Base-by-base conservation (phyloP, 768 basidiomycete species). In the Cyathus striatus region DNA sequence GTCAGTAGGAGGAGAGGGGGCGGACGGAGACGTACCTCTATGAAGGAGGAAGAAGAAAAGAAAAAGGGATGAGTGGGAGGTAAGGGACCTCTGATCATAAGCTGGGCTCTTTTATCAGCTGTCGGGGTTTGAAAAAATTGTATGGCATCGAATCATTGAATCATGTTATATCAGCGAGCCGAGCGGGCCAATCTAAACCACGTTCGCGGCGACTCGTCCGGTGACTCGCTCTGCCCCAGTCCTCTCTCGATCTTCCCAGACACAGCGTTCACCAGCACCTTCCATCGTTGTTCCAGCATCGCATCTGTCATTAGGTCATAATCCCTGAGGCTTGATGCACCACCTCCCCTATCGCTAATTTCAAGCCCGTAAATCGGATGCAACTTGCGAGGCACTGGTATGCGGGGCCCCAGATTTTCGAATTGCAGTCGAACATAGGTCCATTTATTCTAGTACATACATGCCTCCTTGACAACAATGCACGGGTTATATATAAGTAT, bases 51-150 rank as follows among this genome's bases (percentile, higher is more conserved):
- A 55, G 49, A 57, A 57, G 58, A 58, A 54, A 56, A 46, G 55
- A 56, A 62, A n/a, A n/a, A n/a, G n/a, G n/a, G n/a, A n/a, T n/a
- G n/a, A n/a, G n/a, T n/a, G 59, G 58, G 63, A 59, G 56, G 57
- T 61, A 58, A 58, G 61, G 61, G 62, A 56, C 54, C 17, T 12
- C 39, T 40, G 42, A 39, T 42, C 40, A 53, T 50, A 54, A 56
- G 53, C 23, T 24, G 44, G 43, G 25, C 35, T 35, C 49, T 45
- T 49, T 51, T 58, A 46, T 42, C 47, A 38, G 47, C 41, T 49
- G 54, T 54, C 68, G 66, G 69, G 68, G 57, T 66, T 66, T 62
- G 48, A 67, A 72, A 69, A 63, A 64, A n/a, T n/a, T n/a, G n/a
- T n/a, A n/a, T n/a, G n/a, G n/a, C n/a, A n/a, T n/a, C n/a, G n/a